phyloP scores from a whole-genome alignment of 129 eudicot genomes.

The Oenanthe sinensis region DNA sequence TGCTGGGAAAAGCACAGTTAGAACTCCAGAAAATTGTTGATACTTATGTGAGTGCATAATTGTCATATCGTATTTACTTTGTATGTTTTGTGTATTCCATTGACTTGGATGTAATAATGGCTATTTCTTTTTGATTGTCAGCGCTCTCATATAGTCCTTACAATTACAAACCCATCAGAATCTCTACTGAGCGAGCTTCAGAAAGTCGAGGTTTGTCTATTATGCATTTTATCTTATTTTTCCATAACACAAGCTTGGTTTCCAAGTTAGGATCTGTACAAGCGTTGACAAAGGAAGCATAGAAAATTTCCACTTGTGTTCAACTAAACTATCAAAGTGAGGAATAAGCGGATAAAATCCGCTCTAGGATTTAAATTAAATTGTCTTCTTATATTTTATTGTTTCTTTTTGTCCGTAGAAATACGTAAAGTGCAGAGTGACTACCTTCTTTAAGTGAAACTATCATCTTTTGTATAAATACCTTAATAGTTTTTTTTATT shows the following conservation, averaged over 20 bases:
- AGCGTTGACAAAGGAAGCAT: neutral
- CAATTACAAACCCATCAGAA: constrained; percentile 92
- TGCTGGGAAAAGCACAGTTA: constrained; percentile 68
- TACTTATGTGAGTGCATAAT: constrained; percentile 52
- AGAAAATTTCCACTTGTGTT: neutral
- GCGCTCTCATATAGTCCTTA: constrained; percentile 70
- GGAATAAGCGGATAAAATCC: neutral
- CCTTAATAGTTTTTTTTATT: neutral
- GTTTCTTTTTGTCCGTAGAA: neutral
- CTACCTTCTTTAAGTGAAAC: neutral
- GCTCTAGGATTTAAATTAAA: neutral
- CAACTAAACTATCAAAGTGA: neutral
- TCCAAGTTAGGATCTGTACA: neutral
- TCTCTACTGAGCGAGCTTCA: constrained; percentile 84
- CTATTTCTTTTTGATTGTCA: constrained; percentile 30
- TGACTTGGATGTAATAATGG: constrained; percentile 12
- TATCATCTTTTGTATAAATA: neutral
- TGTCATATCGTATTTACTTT: constrained; percentile 7
- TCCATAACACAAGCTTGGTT: neutral
- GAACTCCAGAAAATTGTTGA: constrained; percentile 90
- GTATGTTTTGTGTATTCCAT: neutral
- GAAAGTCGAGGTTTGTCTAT: constrained; percentile 78
- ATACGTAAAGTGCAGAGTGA: neutral
- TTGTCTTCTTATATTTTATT: neutral
- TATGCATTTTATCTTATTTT: neutral